phyloP scores from a whole-genome alignment of 345 rosid genomes.

The Nephelium lappaceum region DNA sequence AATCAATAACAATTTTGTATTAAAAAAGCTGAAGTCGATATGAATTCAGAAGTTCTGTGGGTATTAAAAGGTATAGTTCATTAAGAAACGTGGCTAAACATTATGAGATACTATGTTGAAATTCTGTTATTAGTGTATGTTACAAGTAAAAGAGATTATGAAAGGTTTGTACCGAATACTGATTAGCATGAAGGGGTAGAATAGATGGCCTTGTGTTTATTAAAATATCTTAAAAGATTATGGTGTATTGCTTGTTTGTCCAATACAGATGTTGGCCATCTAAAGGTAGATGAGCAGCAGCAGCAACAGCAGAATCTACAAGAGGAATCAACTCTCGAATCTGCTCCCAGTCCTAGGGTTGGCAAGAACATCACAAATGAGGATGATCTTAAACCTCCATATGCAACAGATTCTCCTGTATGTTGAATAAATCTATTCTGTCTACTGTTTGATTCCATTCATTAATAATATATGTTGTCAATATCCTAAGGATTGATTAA shows the following conservation, averaged over 20 bases:
- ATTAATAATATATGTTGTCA: neutral
- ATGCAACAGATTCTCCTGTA: slow-evolving; percentile 61
- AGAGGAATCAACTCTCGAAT: slow-evolving; percentile 63
- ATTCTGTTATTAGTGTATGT: neutral
- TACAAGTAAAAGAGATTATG: neutral
- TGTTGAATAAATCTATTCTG: slow-evolving; percentile 29
- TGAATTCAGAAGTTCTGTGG: neutral
- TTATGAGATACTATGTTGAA: neutral
- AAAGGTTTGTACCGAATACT: neutral
- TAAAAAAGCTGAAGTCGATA: neutral
- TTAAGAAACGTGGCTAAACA: neutral
- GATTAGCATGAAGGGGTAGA: neutral
- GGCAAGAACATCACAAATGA: slow-evolving; percentile 59
- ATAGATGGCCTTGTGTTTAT: neutral
- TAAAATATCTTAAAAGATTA: neutral
- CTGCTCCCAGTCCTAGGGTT: slow-evolving; percentile 51
- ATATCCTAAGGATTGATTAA: neutral
- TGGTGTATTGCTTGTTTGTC: neutral
- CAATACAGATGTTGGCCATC: slow-evolving; percentile 60
- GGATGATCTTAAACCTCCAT: slow-evolving; percentile 65
- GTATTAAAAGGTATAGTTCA: neutral
- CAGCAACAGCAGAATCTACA: slow-evolving; percentile 61
- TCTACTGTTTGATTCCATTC: slow-evolving; percentile 8
- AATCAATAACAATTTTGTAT: neutral
- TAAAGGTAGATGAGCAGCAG: slow-evolving; percentile 61